These are phyloP conservation scores for Aspergillus novoparasiticus DNA, from an alignment of 2,329 filamentous ascomycete species.

Conservation along the genomic window DNA sequence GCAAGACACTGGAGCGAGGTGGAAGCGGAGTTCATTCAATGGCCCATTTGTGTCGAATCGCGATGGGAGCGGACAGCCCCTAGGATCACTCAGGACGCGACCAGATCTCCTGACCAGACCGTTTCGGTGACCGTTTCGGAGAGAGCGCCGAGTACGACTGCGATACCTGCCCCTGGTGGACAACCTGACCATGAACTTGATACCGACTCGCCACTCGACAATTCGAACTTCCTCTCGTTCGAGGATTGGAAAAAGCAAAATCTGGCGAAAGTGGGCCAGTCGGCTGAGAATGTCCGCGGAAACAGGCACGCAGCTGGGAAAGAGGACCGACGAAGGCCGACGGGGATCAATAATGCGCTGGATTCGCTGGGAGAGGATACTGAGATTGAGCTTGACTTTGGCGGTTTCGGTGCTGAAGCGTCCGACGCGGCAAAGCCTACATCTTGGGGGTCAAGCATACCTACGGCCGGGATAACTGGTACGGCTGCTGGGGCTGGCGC, in stretches of 20 bases:
- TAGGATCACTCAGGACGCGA: background rate
- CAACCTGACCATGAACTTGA: slow-evolving; percentile 53
- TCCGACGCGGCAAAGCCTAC: slow-evolving; percentile 38
- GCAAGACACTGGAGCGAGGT: slow-evolving; percentile 18
- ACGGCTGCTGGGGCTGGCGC: slow-evolving; percentile 32
- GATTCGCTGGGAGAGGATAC: slow-evolving; percentile 83
- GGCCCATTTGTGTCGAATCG: slow-evolving; percentile 31
- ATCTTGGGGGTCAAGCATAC: slow-evolving; percentile 31
- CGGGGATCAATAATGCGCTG: slow-evolving; percentile 67
- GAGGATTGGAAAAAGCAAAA: slow-evolving; percentile 98
- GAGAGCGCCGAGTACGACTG: slow-evolving; percentile 2
- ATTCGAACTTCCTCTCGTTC: slow-evolving; percentile 88
- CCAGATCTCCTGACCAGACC: background rate
- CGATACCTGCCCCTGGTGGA: background rate
- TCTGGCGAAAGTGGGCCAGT: slow-evolving; percentile 81
- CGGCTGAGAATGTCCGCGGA: slow-evolving; percentile 65
- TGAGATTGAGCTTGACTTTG: slow-evolving; percentile 78
- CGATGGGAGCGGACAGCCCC: slow-evolving; percentile 19
- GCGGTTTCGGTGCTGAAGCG: slow-evolving; percentile 58
- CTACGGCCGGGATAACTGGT: background rate
- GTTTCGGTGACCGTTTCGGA: slow-evolving; percentile 8
- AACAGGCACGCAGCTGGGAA: slow-evolving; percentile 56
- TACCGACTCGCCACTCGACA: slow-evolving; percentile 68
- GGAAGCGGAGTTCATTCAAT: slow-evolving; percentile 25
- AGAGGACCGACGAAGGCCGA: slow-evolving; percentile 51